Evolutionary conservation across 176 grass and related monocot species (phyloP).

Genomic region (Oryza australiensis): DNA sequence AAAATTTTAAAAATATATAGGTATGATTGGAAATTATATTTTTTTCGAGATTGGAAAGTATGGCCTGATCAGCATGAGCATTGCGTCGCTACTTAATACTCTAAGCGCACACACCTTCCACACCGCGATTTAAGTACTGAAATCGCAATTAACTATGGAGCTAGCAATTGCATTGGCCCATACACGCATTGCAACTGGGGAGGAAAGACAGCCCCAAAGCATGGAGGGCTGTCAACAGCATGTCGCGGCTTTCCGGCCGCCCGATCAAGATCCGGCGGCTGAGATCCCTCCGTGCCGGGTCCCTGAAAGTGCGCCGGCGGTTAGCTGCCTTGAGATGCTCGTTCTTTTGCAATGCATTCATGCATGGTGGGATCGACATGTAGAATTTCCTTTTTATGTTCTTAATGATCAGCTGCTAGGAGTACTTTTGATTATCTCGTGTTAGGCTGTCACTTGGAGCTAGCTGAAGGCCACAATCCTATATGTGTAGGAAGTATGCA

Average conservation of each 20-base stretch:
- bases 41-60: too few species aligned
- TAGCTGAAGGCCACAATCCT: neutral
- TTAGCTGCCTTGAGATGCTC: slow-evolving; percentile 10
- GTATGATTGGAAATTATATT: neutral
- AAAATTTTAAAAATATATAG: neutral
- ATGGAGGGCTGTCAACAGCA: slow-evolving; percentile 29
- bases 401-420: neutral
- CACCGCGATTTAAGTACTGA: slow-evolving; percentile 18
- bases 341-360: neutral
- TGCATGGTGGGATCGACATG: neutral
- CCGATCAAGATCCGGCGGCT: slow-evolving; percentile 4
- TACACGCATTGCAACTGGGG: neutral
- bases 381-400: neutral
- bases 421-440: neutral
- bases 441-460: slow-evolving; percentile 29
- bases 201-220: slow-evolving; percentile 37
- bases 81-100: slow-evolving; percentile 26
- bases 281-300: neutral
- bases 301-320: neutral
- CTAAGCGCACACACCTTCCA: slow-evolving; percentile 28
- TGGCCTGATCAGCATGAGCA: neutral
- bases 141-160: slow-evolving; percentile 35
- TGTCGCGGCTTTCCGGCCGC: slow-evolving; percentile 2
- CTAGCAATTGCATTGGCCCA: slow-evolving; percentile 3
- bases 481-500: neutral